Base-by-base conservation (phyloP, 2,329 filamentous ascomycete species). In the Sporothrix mexicana region DNA sequence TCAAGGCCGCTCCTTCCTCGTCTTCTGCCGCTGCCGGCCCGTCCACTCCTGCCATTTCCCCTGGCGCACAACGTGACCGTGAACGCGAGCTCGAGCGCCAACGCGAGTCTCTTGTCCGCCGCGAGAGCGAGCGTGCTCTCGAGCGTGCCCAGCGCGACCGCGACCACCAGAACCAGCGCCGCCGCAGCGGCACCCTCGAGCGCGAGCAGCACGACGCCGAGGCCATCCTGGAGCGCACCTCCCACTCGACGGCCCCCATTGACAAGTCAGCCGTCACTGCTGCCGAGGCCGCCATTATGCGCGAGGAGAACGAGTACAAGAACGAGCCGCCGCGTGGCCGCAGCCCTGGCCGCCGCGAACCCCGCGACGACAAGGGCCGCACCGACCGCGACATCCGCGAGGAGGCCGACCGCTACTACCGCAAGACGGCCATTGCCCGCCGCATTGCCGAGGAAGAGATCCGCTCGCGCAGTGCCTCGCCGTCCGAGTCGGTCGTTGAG, bases 331-430 rank as follows among this genome's bases (percentile, higher is more conserved):
- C 69, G 8, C 74, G 75, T 0, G 75, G 75, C 36, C 73, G 75
- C 70, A 72, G 71, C 25, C 61, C 70, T 3, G 71, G 73, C 6
- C 69, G 59, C 30, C 25, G 70, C 12, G 70, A 71, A 30, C 72
- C 72, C 45, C 73, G 73, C 64, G 75, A 75, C 72, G 72, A 70
- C 9, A 2, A 59, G 30, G 73, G 73, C 67, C 75, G 75, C 53
- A 75, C 73, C 9, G 75, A 76, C 66, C 75, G 75, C 23, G 71
- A 75, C 25, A 76, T 76, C 23, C 87, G 87, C 78, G 87, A 88
- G 75, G 85, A 88, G 74, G 89, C 88, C 43, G 83, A 91, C 77
- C 82, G 83, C 72, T 84, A 85, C 73, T 91, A 90, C 76, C 87
- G 88, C 72, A 85, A 89, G 78, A 83, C 83, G 51, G 82, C 82